Conservation (phyloP, 2,329 filamentous ascomycete species). For the Diplodia seriata region DNA sequence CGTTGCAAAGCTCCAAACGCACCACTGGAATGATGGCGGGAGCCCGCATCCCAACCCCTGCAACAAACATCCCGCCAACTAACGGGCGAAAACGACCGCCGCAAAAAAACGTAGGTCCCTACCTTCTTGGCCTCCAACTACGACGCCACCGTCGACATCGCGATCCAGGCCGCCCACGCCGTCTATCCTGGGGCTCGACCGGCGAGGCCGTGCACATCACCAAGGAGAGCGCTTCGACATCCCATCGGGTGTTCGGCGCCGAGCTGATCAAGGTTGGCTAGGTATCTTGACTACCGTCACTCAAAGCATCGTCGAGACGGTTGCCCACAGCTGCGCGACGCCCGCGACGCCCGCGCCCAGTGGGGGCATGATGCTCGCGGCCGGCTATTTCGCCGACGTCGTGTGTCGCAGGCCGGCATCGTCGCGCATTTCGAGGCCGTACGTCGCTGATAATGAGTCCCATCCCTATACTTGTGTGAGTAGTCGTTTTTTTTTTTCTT, state of each 20-base stretch:
- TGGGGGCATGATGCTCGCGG: conserved; percentile 63
- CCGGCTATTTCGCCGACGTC: conserved; percentile 25
- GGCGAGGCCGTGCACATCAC: conserved; percentile 66
- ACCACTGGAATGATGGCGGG: neutral
- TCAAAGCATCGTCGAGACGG: conserved; percentile 57
- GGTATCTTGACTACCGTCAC: conserved; percentile 58
- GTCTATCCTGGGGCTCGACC: conserved; percentile 65
- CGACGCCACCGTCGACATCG: conserved; percentile 39
- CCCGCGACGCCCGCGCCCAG: conserved; percentile 58
- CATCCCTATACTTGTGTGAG: conserved; percentile 64
- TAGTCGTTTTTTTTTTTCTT: conserved; percentile 8
- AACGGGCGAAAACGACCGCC: no score
- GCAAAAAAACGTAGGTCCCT: conserved; percentile 49
- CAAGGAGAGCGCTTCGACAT: conserved; percentile 60
- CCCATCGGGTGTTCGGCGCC: conserved; percentile 55
- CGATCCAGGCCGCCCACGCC: conserved; percentile 57
- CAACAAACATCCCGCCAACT: neutral
- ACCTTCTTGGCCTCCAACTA: conserved; percentile 59
- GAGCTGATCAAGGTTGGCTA: conserved; percentile 61
- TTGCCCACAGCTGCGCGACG: conserved; percentile 53
- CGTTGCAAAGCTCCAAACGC: neutral
- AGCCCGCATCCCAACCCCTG: neutral
- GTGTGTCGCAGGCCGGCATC: conserved; percentile 25
- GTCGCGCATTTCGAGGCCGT: conserved; percentile 60
- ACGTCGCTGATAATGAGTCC: conserved; percentile 58